Evolutionary conservation across 2,329 filamentous ascomycete species (phyloP).

Genomic region (Penicillium digitatum): DNA sequence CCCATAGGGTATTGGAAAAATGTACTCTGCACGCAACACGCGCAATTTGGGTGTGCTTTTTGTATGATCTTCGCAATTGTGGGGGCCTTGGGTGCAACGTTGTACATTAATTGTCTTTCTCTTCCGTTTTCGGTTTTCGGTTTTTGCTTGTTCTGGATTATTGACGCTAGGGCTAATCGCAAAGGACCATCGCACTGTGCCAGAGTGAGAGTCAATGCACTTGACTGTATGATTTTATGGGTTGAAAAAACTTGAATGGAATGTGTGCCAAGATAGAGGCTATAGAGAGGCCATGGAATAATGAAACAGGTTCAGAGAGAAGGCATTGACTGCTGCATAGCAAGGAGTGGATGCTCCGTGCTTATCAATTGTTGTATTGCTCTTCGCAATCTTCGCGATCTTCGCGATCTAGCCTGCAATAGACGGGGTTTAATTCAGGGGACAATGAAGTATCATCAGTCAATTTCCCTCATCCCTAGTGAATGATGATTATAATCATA

Average conservation of each 20-base stretch:
- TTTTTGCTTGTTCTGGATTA: background rate
- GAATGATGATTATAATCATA: background rate
- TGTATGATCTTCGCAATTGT: background rate
- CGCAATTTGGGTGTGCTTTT: background rate
- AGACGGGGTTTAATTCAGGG: background rate
- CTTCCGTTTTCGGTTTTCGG: background rate
- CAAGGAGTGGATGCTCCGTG: background rate
- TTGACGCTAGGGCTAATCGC: background rate
- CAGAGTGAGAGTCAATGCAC: background rate
- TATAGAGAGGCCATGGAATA: background rate
- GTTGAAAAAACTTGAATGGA: background rate
- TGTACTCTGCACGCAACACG: too few species aligned
- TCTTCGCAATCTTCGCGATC: background rate
- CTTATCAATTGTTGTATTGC: background rate
- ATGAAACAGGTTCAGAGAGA: background rate
- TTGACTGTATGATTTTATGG: background rate
- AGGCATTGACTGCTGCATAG: background rate
- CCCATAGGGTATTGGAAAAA: background rate
- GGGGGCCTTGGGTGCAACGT: background rate
- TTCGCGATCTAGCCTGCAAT: background rate
- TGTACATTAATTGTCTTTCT: background rate
- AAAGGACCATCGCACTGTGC: background rate
- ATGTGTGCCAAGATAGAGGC: background rate
- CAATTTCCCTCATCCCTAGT: too few species aligned
- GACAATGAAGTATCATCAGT: background rate